These are phyloP conservation scores for Barnettozyma sucrosica DNA, from an alignment of 805 yeast species.

Conservation along the genomic window DNA sequence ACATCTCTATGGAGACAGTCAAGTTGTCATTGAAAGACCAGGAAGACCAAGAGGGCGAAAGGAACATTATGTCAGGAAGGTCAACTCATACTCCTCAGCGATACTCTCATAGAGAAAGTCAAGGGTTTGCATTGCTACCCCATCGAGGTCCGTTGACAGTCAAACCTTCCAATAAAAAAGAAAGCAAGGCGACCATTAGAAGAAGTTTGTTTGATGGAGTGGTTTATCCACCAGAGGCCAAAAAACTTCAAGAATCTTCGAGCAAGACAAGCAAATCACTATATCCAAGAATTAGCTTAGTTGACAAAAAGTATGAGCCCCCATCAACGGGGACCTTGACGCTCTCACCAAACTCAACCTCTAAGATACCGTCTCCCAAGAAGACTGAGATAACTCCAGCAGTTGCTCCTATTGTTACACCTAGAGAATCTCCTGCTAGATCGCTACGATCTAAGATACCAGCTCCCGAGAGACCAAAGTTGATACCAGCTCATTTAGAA, in stretches of 20 bases:
- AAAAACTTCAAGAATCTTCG: conserved; percentile 7
- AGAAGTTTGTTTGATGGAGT: conserved; percentile 17
- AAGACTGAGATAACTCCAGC: not conserved
- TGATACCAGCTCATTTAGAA: conserved; percentile 7
- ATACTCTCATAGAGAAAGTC: conserved; percentile 22
- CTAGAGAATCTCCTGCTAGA: not conserved
- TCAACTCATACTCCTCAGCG: conserved; percentile 19
- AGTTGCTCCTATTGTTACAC: not conserved
- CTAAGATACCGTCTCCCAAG: conserved; percentile 7
- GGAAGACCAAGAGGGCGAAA: not conserved
- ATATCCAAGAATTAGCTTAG: conserved; percentile 17
- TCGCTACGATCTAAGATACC: conserved; percentile 4
- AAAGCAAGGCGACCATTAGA: conserved; percentile 6
- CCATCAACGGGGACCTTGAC: conserved; percentile 6
- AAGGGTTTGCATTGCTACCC: conserved; percentile 28
- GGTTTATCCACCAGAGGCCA: conserved; percentile 8
- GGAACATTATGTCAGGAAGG: conserved; percentile 1
- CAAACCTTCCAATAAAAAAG: conserved; percentile 22
- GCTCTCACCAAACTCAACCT: conserved; percentile 7
- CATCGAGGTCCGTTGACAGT: conserved; percentile 27
- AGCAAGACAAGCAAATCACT: conserved; percentile 10
- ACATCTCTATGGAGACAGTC: conserved; percentile 15
- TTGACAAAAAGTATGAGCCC: conserved; percentile 6
- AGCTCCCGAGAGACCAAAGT: not conserved
- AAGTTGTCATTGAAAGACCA: conserved; percentile 21